Evolutionary conservation across 2,329 filamentous ascomycete genomes (phyloP).

Genomic region (Allantophomopsis cytisporea): DNA sequence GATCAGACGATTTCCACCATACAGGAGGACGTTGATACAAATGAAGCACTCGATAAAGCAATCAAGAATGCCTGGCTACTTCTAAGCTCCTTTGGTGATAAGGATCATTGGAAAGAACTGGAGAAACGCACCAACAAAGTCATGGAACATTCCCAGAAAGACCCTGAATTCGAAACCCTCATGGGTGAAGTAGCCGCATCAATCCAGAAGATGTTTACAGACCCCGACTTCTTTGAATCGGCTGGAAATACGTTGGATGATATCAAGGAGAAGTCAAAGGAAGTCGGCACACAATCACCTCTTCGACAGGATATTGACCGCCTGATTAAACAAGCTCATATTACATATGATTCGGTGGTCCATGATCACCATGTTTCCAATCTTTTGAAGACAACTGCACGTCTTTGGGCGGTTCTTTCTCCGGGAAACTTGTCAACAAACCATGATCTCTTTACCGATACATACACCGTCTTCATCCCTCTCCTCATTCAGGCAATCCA

Average conservation of each 20-base stretch:
- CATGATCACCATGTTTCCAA: slow-evolving; percentile 61
- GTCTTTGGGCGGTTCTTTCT: slow-evolving; percentile 57
- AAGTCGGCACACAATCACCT: slow-evolving; percentile 52
- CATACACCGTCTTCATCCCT: slow-evolving; percentile 70
- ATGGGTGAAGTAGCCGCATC: slow-evolving; percentile 61
- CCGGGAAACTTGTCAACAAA: slow-evolving; percentile 52
- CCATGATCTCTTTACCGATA: slow-evolving; percentile 59
- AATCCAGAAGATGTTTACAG: slow-evolving; percentile 68
- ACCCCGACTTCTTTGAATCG: slow-evolving; percentile 75
- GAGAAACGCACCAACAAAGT: slow-evolving; percentile 56
- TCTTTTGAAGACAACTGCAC: slow-evolving; percentile 51
- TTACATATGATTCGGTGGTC: slow-evolving; percentile 53
- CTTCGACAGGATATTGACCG: slow-evolving; percentile 61
- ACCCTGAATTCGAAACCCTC: slow-evolving; percentile 72
- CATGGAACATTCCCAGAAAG: slow-evolving; percentile 58
- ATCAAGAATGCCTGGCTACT: slow-evolving; percentile 72
- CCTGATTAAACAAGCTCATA: slow-evolving; percentile 54
- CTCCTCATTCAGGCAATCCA: slow-evolving; percentile 65
- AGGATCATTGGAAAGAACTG: slow-evolving; percentile 61
- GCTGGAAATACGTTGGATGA: slow-evolving; percentile 37
- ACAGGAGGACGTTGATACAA: slow-evolving; percentile 59
- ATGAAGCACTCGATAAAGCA: slow-evolving; percentile 61
- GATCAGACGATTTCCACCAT: slow-evolving; percentile 52
- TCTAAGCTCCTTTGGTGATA: slow-evolving; percentile 65
- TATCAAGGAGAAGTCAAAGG: slow-evolving; percentile 39